Percentiles rank a stretch among this genome's conserved stretches.
These are phyloP conservation scores for Lentinula sp. DNA, from an alignment of 768 basidiomycete genomes.

Conservation along the genomic window DNA sequence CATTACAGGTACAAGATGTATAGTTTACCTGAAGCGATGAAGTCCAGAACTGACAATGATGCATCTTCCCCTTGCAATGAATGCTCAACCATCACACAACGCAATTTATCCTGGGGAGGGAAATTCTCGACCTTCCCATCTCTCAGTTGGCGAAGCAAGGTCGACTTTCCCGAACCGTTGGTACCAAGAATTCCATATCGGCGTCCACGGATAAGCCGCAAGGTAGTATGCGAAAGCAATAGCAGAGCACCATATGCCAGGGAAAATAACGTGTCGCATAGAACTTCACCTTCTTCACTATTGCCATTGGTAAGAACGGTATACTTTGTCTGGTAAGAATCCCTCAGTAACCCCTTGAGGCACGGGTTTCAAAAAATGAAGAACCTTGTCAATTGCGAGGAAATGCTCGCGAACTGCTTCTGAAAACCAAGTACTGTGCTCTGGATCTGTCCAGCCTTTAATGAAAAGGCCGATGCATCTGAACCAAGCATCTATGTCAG, in stretches of 20 bases:
- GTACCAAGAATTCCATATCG: slow-evolving; percentile 94
- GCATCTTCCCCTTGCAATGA: slow-evolving; percentile 91
- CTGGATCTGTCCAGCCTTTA: slow-evolving; percentile 60
- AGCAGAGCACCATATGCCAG: slow-evolving; percentile 93
- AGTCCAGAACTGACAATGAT: slow-evolving; percentile 77
- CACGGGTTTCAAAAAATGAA: slow-evolving; percentile 10
- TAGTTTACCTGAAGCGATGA: slow-evolving; percentile 70
- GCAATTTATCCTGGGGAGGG: slow-evolving; percentile 79
- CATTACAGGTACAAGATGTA: slow-evolving; percentile 12
- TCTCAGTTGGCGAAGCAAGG: slow-evolving; percentile 90
- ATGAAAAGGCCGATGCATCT: slow-evolving; percentile 71
- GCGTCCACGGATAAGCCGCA: slow-evolving; percentile 84
- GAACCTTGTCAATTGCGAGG: slow-evolving; percentile 66
- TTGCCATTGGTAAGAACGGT: slow-evolving; percentile 32
- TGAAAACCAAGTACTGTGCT: slow-evolving; percentile 43
- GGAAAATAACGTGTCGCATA: slow-evolving; percentile 93
- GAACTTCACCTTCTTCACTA: slow-evolving; percentile 73
- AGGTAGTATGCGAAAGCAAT: slow-evolving; percentile 87
- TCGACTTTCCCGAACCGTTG: slow-evolving; percentile 96
- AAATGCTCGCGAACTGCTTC: slow-evolving; percentile 70
- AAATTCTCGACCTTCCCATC: slow-evolving; percentile 97
- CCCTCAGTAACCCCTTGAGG: neutral
- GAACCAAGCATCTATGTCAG: slow-evolving; percentile 53
- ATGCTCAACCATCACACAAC: slow-evolving; percentile 97
- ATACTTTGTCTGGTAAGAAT: slow-evolving; percentile 47